A percentile compares a stretch with the other conserved stretches of the same genome.
Conservation (phyloP, 1,284 basidiomycete species). For the Microstroma glucosiphilum region DNA sequence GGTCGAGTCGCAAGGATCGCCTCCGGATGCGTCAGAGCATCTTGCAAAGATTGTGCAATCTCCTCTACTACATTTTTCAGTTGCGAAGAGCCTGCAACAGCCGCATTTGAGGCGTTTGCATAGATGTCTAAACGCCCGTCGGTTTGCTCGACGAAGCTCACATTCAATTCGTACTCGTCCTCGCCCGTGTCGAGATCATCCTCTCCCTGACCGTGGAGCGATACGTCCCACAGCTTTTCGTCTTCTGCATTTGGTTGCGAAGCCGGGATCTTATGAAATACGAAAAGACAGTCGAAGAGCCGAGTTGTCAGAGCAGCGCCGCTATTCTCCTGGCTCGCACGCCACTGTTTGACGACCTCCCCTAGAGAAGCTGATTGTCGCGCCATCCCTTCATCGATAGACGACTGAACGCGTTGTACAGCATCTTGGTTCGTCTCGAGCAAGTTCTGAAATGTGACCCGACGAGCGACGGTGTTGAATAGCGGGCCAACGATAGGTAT, state of each 20-base stretch:
- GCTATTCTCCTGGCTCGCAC: not conserved
- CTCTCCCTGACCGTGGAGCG: not conserved
- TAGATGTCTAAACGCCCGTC: conserved; percentile 5
- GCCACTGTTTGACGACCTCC: not conserved
- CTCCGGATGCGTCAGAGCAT: not conserved
- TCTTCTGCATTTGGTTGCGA: not conserved
- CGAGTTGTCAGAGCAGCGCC: not conserved
- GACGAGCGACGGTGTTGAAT: conserved; percentile 41
- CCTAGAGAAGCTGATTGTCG: not conserved
- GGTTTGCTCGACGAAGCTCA: conserved; percentile 9
- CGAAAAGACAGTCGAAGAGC: conserved; percentile 12
- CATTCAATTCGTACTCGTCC: conserved; percentile 13
- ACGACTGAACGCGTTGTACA: not conserved
- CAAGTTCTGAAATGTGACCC: conserved; percentile 14
- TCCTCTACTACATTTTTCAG: not conserved
- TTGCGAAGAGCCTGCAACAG: not conserved
- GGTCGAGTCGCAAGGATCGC: not conserved
- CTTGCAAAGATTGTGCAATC: not conserved
- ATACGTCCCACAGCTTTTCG: not conserved
- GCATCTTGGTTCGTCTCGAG: conserved; percentile 2
- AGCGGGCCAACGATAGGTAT: conserved; percentile 36
- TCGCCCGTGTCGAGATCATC: conserved; percentile 3
- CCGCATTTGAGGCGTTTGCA: conserved; percentile 4
- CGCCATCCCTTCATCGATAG: not conserved
- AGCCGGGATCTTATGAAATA: conserved; percentile 3